phyloP scores from a whole-genome alignment of 371 early-diverging fungal species.

The Gilbertella persicaria region DNA sequence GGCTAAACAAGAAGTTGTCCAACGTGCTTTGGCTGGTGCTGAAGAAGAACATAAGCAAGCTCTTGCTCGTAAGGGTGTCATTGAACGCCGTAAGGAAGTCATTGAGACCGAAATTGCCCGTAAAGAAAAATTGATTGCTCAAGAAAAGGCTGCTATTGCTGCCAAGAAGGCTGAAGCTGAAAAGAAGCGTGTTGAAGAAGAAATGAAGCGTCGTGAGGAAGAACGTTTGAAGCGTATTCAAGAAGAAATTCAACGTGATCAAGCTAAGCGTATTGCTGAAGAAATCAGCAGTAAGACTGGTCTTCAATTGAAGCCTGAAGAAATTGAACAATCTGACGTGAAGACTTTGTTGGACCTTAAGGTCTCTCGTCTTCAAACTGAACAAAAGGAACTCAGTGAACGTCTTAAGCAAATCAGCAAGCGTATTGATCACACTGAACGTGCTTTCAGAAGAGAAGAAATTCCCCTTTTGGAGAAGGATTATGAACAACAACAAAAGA shows the following conservation, averaged over 20 bases:
- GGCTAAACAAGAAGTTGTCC: constrained; percentile 64
- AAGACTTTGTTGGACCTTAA: constrained; percentile 82
- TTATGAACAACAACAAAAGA: constrained; percentile 86
- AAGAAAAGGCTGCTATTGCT: constrained; percentile 68
- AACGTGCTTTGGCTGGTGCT: constrained; percentile 66
- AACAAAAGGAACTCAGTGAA: constrained; percentile 78
- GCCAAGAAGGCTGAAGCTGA: constrained; percentile 89
- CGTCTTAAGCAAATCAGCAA: constrained; percentile 76
- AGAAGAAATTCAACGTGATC: constrained; percentile 80
- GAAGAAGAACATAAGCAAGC: constrained; percentile 85
- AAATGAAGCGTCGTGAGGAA: constrained; percentile 79
- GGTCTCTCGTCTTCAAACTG: constrained; percentile 89
- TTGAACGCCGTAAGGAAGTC: constrained; percentile 92
- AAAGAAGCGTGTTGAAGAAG: constrained; percentile 83
- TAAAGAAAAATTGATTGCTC: constrained; percentile 80
- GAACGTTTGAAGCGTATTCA: constrained; percentile 80
- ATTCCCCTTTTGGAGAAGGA: constrained; percentile 89
- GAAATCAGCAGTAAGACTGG: constrained; percentile 82
- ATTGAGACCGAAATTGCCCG: constrained; percentile 79
- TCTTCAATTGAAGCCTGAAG: constrained; percentile 78
- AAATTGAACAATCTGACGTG: constrained; percentile 85
- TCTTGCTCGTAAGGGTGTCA: constrained; percentile 77
- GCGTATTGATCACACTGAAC: constrained; percentile 91
- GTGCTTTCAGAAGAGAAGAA: constrained; percentile 95
- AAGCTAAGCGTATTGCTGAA: constrained; percentile 88